Conservation (phyloP, 768 basidiomycete species). For the Lepiota venenata region DNA sequence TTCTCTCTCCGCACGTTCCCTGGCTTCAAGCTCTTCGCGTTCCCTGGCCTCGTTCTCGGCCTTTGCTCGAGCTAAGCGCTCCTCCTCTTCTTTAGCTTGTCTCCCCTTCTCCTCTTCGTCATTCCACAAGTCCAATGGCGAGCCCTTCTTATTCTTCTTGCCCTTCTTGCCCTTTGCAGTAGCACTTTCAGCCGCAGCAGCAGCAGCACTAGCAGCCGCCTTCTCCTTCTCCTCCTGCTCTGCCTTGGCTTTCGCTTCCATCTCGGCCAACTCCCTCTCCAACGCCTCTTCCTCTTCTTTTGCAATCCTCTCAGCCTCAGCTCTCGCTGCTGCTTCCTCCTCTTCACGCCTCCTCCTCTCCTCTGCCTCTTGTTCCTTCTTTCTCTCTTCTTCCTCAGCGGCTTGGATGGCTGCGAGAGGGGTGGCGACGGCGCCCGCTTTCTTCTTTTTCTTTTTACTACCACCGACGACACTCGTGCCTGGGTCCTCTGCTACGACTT, state of each 20-base stretch:
- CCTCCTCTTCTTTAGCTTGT: conserved; percentile 8
- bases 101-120: conserved; percentile 1
- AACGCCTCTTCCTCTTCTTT: conserved; percentile 13
- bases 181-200: conserved; percentile 4
- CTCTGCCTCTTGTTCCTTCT: conserved; percentile 12
- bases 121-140: background rate
- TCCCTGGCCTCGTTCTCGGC: background rate
- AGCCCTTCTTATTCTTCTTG: background rate
- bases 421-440: conserved; percentile 20
- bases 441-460: conserved; percentile 21
- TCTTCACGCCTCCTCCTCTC: conserved; percentile 11
- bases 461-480: conserved; percentile 16
- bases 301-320: conserved; percentile 11
- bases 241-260: conserved; percentile 3
- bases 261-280: background rate
- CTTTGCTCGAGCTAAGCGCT: conserved; percentile 4
- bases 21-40: background rate
- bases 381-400: conserved; percentile 16
- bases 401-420: conserved; percentile 12
- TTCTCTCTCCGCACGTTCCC: conserved; percentile 9
- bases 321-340: conserved; percentile 8
- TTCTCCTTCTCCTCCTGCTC: conserved; percentile 14
- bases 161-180: background rate
- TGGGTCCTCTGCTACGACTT: conserved; percentile 9
- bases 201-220: too few species aligned